These are phyloP conservation scores for Pittosporum tobira DNA, from an alignment of 129 eudicot genomes.

Conservation along the genomic window DNA sequence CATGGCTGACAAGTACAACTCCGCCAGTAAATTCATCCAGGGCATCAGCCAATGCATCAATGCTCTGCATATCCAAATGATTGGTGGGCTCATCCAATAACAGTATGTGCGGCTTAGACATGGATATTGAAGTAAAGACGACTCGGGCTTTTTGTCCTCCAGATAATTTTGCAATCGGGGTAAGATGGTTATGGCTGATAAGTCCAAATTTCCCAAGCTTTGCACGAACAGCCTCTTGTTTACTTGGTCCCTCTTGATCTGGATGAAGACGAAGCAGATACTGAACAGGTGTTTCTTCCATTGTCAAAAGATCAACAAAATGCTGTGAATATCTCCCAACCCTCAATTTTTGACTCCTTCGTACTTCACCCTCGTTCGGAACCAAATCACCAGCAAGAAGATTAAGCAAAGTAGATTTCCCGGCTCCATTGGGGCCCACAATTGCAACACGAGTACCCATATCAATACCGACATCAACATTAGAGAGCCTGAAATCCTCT, in stretches of 20 bases:
- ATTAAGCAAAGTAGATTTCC: conserved; percentile 69
- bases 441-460: conserved; percentile 91
- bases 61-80: conserved; percentile 88
- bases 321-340: conserved; percentile 83
- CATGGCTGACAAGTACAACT: conserved; percentile 73
- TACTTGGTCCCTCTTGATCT: conserved; percentile 72
- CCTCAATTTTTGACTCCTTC: conserved; percentile 69
- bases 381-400: conserved; percentile 69
- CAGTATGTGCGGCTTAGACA: conserved; percentile 76
- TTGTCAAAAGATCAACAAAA: conserved; percentile 68
- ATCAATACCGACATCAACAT: conserved; percentile 84
- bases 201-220: conserved; percentile 80
- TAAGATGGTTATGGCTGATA: conserved; percentile 64
- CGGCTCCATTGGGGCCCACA: conserved; percentile 90
- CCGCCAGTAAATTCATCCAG: conserved; percentile 75
- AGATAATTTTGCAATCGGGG: conserved; percentile 69
- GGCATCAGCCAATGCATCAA: conserved; percentile 84
- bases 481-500: conserved; percentile 59
- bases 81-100: conserved; percentile 84
- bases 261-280: conserved; percentile 81
- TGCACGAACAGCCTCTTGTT: conserved; percentile 80
- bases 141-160: conserved; percentile 82
- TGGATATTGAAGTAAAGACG: conserved; percentile 80
- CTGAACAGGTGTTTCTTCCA: conserved; percentile 78
- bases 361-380: conserved; percentile 65